A percentile compares a stretch with the other conserved stretches of the same genome.
Conservation (phyloP, 1,284 basidiomycete genomes). For the Heterobasidion parviporum region DNA sequence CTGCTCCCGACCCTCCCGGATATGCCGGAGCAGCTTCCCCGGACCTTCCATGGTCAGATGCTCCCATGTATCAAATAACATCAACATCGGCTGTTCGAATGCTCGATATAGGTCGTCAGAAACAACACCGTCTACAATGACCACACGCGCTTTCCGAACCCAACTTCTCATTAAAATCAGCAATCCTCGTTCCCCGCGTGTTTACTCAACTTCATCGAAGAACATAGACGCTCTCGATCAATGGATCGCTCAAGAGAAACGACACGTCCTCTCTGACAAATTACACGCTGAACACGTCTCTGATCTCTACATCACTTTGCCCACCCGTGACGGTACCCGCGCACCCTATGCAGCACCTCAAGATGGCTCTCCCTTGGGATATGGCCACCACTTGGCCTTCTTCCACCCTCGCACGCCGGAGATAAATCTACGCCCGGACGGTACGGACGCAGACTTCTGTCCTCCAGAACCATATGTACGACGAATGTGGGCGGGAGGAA, state of each 20-base stretch:
- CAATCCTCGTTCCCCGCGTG: background rate
- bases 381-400: slow-evolving; percentile 68
- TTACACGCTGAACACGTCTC: slow-evolving; percentile 45
- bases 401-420: slow-evolving; percentile 66
- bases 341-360: slow-evolving; percentile 31
- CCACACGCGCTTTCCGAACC: too few relatives aligned
- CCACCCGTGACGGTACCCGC: slow-evolving; percentile 55
- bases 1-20: too few relatives aligned
- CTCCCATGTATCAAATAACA: too few relatives aligned
- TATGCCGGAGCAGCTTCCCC: too few relatives aligned
- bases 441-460: slow-evolving; percentile 63
- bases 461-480: slow-evolving; percentile 70
- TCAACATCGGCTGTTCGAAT: too few relatives aligned
- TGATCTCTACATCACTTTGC: slow-evolving; percentile 60
- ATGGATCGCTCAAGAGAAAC: slow-evolving; percentile 42
- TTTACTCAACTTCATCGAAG: background rate
- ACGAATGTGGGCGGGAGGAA: slow-evolving; percentile 81
- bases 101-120: too few relatives aligned
- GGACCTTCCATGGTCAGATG: too few relatives aligned
- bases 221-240: slow-evolving; percentile 28
- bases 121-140: too few relatives aligned
- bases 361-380: slow-evolving; percentile 36
- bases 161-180: background rate
- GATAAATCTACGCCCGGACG: slow-evolving; percentile 51
- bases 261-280: slow-evolving; percentile 32